Evolutionary conservation across 2,329 filamentous ascomycete species (phyloP).

Genomic region (Furcasterigmium furcatum): DNA sequence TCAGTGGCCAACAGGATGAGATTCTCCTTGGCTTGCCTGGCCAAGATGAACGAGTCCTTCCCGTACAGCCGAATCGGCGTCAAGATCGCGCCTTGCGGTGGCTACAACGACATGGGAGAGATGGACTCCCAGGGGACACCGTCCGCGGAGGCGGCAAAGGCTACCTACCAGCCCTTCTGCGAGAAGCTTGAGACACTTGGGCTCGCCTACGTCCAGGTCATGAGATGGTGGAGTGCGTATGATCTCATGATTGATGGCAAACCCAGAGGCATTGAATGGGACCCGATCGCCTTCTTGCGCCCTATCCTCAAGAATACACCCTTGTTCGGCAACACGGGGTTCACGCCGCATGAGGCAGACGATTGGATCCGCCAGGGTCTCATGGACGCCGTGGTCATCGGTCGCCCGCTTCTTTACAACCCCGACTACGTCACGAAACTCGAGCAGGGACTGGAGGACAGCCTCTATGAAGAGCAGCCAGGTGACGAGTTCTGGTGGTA

Average conservation of each 20-base stretch:
- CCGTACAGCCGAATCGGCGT: background rate
- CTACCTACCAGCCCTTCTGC: background rate
- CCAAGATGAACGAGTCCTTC: background rate
- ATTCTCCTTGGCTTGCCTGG: conserved; percentile 47
- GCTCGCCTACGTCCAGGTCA: background rate
- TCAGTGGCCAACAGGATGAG: conserved; percentile 69
- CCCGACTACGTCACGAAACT: background rate
- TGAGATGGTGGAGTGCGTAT: background rate
- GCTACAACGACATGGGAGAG: conserved; percentile 1
- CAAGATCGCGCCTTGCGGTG: background rate
- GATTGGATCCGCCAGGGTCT: background rate
- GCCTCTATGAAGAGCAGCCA: background rate
- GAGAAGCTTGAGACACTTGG: background rate
- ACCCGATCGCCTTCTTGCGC: background rate
- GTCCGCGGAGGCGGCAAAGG: background rate
- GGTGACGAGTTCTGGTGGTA: conserved; percentile 1
- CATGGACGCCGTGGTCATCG: background rate
- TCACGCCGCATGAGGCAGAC: background rate
- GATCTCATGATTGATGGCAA: background rate
- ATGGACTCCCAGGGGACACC: background rate
- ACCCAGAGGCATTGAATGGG: background rate
- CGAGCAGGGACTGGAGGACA: background rate
- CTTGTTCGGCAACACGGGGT: background rate
- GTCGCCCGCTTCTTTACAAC: background rate
- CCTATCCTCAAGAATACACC: background rate